Evolutionary conservation across 2,329 filamentous ascomycete species (phyloP).

Genomic region (Colletotrichum liaoningense): DNA sequence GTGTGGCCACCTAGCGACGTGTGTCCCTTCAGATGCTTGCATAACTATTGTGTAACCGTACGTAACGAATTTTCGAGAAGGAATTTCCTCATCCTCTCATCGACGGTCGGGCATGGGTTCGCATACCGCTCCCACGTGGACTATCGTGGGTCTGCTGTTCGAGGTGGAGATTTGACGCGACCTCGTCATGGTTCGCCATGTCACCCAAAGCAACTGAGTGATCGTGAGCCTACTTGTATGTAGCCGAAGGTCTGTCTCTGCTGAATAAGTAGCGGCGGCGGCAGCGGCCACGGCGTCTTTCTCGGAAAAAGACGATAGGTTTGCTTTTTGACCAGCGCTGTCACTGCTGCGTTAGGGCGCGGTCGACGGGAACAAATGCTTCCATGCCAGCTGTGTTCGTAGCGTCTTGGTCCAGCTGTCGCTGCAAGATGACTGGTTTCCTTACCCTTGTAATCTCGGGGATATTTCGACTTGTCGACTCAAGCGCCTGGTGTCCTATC

Average conservation of each 20-base stretch:
- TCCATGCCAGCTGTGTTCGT: slow-evolving; percentile 15
- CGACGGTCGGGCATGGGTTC: slow-evolving; percentile 25
- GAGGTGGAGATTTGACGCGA: slow-evolving; percentile 29
- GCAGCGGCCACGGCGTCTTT: slow-evolving; percentile 20
- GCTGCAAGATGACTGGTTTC: background rate
- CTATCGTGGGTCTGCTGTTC: slow-evolving; percentile 28
- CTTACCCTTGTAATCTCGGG: slow-evolving; percentile 31
- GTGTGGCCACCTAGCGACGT: background rate
- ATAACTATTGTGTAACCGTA: background rate
- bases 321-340: slow-evolving; percentile 25
- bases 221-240: background rate
- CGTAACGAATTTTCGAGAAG: slow-evolving; percentile 33
- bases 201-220: background rate
- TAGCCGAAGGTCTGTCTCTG: background rate
- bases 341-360: slow-evolving; percentile 17
- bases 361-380: background rate
- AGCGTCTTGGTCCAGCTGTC: background rate
- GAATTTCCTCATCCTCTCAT: slow-evolving; percentile 22
- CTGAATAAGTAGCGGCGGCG: background rate
- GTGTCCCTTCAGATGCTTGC: background rate
- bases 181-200: slow-evolving; percentile 21
- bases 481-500: slow-evolving; percentile 14
- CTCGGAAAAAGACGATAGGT: slow-evolving; percentile 11
- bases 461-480: slow-evolving; percentile 36
- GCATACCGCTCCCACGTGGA: slow-evolving; percentile 36